phyloP scores from a whole-genome alignment of 257 asterid species.

The Plantago major region DNA sequence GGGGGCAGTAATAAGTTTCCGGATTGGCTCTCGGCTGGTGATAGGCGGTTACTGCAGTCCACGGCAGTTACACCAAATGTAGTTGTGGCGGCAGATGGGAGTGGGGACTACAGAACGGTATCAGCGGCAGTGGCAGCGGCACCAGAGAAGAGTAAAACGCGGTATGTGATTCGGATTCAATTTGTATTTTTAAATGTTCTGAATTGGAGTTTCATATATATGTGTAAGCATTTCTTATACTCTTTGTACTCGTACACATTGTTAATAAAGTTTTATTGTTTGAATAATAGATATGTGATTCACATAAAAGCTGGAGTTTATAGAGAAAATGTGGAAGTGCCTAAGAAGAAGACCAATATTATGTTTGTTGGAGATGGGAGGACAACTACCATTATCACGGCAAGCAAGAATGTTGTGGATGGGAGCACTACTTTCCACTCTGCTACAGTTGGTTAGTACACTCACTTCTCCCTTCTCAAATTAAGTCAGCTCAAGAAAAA shows the following conservation, averaged over 20 bases:
- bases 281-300: slow-evolving; percentile 2
- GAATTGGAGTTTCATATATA: too few relatives aligned
- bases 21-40: slow-evolving; percentile 26
- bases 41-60: slow-evolving; percentile 53
- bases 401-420: slow-evolving; percentile 54
- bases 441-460: slow-evolving; percentile 29
- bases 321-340: slow-evolving; percentile 41
- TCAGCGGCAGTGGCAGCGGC: slow-evolving; percentile 56
- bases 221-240: too few relatives aligned
- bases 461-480: too few relatives aligned
- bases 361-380: slow-evolving; percentile 91
- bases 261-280: too few relatives aligned
- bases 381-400: slow-evolving; percentile 75
- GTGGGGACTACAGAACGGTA: slow-evolving; percentile 41
- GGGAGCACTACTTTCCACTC: slow-evolving; percentile 78
- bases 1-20: slow-evolving; percentile 47
- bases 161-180: slow-evolving; percentile 45
- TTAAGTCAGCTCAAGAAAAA: too few relatives aligned
- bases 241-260: too few relatives aligned
- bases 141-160: slow-evolving; percentile 34
- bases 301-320: slow-evolving; percentile 5
- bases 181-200: too few relatives aligned
- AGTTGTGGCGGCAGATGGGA: slow-evolving; percentile 63
- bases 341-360: slow-evolving; percentile 73
- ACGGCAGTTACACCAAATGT: slow-evolving; percentile 42